Base-by-base conservation (phyloP, 2,329 filamentous ascomycete species). In the Cyanodermella asteris region DNA sequence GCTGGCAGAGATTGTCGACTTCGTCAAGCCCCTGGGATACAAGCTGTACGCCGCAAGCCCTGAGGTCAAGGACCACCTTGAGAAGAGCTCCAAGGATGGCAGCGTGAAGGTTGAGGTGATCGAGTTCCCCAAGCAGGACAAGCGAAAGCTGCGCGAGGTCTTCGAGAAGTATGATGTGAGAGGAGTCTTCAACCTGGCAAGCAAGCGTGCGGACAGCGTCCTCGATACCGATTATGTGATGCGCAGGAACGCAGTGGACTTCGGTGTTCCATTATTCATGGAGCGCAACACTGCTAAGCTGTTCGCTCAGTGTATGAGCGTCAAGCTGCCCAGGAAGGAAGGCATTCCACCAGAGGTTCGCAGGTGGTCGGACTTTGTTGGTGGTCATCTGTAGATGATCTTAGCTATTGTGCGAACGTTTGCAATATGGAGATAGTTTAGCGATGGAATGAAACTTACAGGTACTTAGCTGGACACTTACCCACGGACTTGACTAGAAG, bases 171-270 rank as follows among this genome's bases (percentile, higher is more conserved):
- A 94, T 53, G 74, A 94, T 49, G 91, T 97, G 50, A 70, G 75
- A 30, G 87, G 87, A 42, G 77, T 81, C 32, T 97, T 97, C 64
- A 94, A 94, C 60, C 57, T 97, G 41, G 81, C 84, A 30, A 69
- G 74, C 51, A 67, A 65, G 38, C 64, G 82, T 43, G 87, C 71
- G 32, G 82, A 77, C 61, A 84, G 75, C 18, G 60, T 78, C 32
- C 57, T 76, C 32, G 87, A 97, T 45, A 78, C 90, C 43, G 82
- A 97, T 58, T 97, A 97, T 43, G 81, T 97, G 29, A 94, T 94
- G 84, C 70, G 87, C 43, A 70, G 87, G 47, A 97, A 97, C 45
- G 87, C 87, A 15, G 87, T 97, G 28, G 87, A 97, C 55, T 97
- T 97, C 49, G 84, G 84, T 39, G 81, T 94, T 16, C 87, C 87